Conservation (phyloP, 75 land plant species). For the Cryptomeria japonica region DNA sequence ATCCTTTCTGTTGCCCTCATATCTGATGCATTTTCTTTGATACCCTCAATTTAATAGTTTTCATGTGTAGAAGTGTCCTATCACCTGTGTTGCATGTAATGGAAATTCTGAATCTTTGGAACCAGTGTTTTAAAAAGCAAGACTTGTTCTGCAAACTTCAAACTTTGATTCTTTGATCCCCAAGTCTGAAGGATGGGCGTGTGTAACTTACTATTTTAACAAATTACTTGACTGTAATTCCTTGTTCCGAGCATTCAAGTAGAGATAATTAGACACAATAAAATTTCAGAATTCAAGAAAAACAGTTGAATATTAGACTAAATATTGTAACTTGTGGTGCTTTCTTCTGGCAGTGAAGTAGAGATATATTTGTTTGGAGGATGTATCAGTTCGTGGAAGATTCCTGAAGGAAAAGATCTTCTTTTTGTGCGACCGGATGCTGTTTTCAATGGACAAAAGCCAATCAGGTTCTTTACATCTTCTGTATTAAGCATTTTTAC, state of each 20-base stretch:
- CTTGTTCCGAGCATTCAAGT: not conserved
- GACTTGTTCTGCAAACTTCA: not conserved
- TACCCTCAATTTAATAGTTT: not conserved
- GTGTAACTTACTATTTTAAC: not conserved
- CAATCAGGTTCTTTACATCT: conserved; percentile 65
- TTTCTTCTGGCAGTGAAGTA: conserved; percentile 60
- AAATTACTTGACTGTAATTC: not conserved
- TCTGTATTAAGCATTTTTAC: not conserved
- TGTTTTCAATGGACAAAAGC: conserved; percentile 90
- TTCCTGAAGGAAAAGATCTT: conserved; percentile 67
- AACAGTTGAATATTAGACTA: not conserved
- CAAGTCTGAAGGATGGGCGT: not conserved
- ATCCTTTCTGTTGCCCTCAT: not conserved
- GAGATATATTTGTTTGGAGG: conserved; percentile 92
- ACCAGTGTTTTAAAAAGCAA: not conserved
- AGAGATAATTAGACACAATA: not conserved
- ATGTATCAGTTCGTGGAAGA: conserved; percentile 92
- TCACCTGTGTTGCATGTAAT: not conserved
- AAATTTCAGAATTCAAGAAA: conserved; percentile 1
- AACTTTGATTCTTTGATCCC: not conserved
- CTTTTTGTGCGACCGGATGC: conserved; percentile 99
- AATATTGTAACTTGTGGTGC: not conserved
- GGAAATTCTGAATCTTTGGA: not conserved
- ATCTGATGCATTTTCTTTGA: not conserved
- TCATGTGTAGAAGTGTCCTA: not conserved